phyloP scores from a whole-genome alignment of 352 stramenopile species.

The Phytophthora foliorum region DNA sequence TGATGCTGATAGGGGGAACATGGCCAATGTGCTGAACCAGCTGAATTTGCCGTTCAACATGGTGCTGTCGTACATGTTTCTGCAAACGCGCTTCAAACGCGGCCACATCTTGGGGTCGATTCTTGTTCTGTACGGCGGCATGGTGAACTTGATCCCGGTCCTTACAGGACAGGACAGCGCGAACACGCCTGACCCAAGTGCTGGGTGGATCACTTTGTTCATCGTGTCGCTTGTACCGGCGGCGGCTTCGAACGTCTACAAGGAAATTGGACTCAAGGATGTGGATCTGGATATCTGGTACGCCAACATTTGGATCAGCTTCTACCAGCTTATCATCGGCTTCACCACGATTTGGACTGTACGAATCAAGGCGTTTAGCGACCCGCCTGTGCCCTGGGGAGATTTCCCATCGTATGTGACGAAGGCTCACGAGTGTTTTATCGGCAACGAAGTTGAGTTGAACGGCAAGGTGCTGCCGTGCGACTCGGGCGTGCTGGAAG shows the following conservation, averaged over 20 bases:
- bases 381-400: conserved; percentile 79
- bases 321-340: conserved; percentile 86
- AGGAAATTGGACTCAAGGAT: conserved; percentile 91
- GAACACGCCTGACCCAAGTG: conserved; percentile 81
- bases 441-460: conserved; percentile 76
- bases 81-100: conserved; percentile 84
- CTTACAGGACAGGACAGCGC: conserved; percentile 69
- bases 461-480: conserved; percentile 66
- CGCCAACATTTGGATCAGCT: conserved; percentile 87
- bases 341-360: conserved; percentile 82
- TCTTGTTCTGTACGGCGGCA: conserved; percentile 86
- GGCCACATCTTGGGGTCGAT: conserved; percentile 88
- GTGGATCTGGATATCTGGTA: conserved; percentile 92
- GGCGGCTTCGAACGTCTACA: conserved; percentile 88
- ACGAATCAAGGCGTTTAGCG: conserved; percentile 81
- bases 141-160: conserved; percentile 87
- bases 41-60: conserved; percentile 91
- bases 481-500: conserved; percentile 72
- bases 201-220: conserved; percentile 84
- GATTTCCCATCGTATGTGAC: conserved; percentile 73
- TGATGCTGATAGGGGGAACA: conserved; percentile 65
- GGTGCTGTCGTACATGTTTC: conserved; percentile 81
- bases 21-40: conserved; percentile 89
- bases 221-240: conserved; percentile 78
- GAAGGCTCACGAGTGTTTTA: conserved; percentile 81